phyloP scores from a whole-genome alignment of 768 basidiomycete species.

The Lactarius quietus region DNA sequence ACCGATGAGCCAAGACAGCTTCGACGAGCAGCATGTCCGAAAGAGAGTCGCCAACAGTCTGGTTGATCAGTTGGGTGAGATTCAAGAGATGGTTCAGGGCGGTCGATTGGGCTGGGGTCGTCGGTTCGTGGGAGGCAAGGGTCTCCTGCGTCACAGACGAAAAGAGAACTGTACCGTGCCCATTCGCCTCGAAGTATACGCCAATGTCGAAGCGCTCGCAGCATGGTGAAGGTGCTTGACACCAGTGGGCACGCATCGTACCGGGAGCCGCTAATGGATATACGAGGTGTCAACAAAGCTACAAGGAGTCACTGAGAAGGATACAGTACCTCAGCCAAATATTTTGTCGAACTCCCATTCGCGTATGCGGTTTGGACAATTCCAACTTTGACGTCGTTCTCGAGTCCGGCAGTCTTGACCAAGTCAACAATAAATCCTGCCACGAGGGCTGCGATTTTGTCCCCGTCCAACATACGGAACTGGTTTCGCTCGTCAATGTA shows the following conservation, averaged over 20 bases:
- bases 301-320: neutral
- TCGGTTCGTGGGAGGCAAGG: constrained; percentile 62
- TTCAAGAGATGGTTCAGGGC: constrained; percentile 74
- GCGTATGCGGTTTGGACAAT: constrained; percentile 99
- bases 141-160: constrained; percentile 66
- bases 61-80: constrained; percentile 86
- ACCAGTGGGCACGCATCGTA: constrained; percentile 92
- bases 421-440: constrained; percentile 91
- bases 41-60: constrained; percentile 96
- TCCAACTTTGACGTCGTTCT: constrained; percentile 75
- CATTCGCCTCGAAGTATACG: constrained; percentile 99
- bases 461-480: constrained; percentile 95
- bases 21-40: constrained; percentile 97
- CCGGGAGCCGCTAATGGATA: constrained; percentile 71
- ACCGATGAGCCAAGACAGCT: constrained; percentile 82
- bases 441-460: constrained; percentile 94
- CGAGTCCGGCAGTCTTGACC: constrained; percentile 80
- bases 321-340: constrained; percentile 66
- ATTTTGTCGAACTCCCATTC: constrained; percentile 94
- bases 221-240: constrained; percentile 99
- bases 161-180: constrained; percentile 96
- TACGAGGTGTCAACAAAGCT: neutral
- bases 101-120: constrained; percentile 77
- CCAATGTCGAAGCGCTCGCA: constrained; percentile 92
- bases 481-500: constrained; percentile 73